Conservation (phyloP, 169 alveolate species). For the Cryptosporidium sp. region DNA sequence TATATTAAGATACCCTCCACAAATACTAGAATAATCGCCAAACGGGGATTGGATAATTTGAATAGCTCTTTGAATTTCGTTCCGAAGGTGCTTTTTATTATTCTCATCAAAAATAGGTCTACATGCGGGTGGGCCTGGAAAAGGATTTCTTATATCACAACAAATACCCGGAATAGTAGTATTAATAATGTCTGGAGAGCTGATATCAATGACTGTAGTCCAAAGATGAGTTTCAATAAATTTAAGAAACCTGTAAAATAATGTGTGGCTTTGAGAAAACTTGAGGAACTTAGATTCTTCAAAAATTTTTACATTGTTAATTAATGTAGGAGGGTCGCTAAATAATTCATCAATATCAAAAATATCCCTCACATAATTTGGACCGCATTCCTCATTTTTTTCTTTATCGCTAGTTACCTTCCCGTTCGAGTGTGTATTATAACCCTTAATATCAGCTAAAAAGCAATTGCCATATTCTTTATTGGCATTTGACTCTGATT, state of each 20-base stretch:
- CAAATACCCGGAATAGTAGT: slow-evolving; percentile 52
- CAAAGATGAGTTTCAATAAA: slow-evolving; percentile 67
- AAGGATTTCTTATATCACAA: slow-evolving; percentile 71
- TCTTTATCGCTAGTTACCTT: neutral
- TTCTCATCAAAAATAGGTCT: slow-evolving; percentile 63
- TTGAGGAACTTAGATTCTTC: slow-evolving; percentile 54
- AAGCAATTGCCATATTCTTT: neutral
- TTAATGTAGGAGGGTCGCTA: slow-evolving; percentile 29
- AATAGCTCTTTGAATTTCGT: slow-evolving; percentile 62
- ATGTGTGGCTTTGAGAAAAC: slow-evolving; percentile 49
- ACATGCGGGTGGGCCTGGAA: slow-evolving; percentile 75
- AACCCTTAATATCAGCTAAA: neutral
- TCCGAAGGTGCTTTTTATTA: slow-evolving; percentile 26
- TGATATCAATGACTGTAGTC: slow-evolving; percentile 72
- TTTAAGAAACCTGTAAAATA: slow-evolving; percentile 53
- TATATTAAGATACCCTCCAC: slow-evolving; percentile 54
- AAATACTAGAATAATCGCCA: slow-evolving; percentile 68
- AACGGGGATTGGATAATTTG: slow-evolving; percentile 67
- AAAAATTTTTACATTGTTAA: slow-evolving; percentile 35
- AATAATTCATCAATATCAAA: slow-evolving; percentile 38
- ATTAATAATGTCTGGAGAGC: slow-evolving; percentile 64
- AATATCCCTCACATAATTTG: neutral
- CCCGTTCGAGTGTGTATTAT: neutral
- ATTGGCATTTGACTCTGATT: neutral
- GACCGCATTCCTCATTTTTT: neutral